Base-by-base conservation (phyloP, 2,329 filamentous ascomycete genomes). In the Xylariaceae sp. region DNA sequence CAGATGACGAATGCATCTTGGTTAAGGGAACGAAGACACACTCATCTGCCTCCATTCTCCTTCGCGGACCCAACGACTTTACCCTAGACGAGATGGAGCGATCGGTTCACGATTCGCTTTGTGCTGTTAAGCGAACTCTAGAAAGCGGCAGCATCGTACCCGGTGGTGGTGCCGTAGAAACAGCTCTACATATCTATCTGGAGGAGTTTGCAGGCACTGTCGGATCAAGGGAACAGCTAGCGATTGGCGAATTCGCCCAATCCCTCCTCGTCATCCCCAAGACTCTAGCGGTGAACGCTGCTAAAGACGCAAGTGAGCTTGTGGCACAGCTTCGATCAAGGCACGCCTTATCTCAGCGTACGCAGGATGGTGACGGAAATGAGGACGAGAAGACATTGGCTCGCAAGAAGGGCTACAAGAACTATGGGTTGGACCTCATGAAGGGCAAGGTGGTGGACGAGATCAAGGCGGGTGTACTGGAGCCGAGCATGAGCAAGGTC, bases 11-110 rank as follows among this genome's bases (percentile, higher is more conserved):
- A 81, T 98, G 94, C 76, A 99, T 99, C 65, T 79, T 99, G 63
- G 85, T 99, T 74, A 96, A 95, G 82, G 94, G 94, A 53, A 96
- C 95, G 70, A 98, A 97, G 81, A 85, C 90, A 24, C 92, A 95
- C 78, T 95, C 90, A 3, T 96, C 93, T 6, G 93, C 95, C 26
- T 99, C 95, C 16, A 92, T 97, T 76, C 96, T 99, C 67, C 89
- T 99, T 51, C 91, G 95, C 57, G 95, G 95, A 41, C 84, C 95
- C 67, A 98, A 99, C 77, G 95, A 99, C 76, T 98, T 90, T 79
- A 91, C 92, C 60, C 86, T 99, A 26, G 95, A 99, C 71, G 95
- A 99, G 83, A 99, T 98, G 94, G 95, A 99, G 83, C 90, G 95
- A 64, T 98, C 95, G 1, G 87, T 99, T 16, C 95, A 99, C 79